A percentile compares a stretch with the other conserved stretches of the same genome.
phyloP scores from a whole-genome alignment of 1,139 yeast genomes.

The Saccharomyces hybrid region DNA sequence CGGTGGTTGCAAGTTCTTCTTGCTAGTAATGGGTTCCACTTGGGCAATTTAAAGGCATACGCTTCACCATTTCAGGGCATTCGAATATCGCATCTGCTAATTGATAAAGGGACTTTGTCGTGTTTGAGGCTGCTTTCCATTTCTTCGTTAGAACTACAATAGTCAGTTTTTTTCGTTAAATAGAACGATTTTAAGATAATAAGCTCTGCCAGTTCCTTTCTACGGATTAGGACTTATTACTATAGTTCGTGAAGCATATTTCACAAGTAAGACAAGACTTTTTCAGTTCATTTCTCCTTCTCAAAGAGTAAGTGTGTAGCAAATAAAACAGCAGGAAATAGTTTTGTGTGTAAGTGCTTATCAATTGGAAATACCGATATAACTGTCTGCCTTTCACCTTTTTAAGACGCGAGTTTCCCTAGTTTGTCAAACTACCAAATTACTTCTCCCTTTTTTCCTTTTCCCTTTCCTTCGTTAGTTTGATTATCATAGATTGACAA shows the following conservation, averaged over 20 bases:
- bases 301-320: neutral
- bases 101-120: neutral
- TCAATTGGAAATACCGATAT: neutral
- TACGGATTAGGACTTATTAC: neutral
- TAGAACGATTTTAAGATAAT: neutral
- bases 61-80: neutral
- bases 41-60: neutral
- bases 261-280: neutral
- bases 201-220: neutral
- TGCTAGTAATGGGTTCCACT: neutral
- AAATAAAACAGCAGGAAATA: neutral
- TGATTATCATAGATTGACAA: neutral
- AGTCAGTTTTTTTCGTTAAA: neutral
- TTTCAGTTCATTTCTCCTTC: neutral
- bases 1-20: neutral
- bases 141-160: neutral
- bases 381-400: neutral
- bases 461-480: neutral
- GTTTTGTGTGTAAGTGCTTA: neutral
- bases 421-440: neutral
- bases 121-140: neutral
- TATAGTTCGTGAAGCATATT: neutral
- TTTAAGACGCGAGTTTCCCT: neutral
- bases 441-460: neutral
- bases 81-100: neutral